These are phyloP conservation scores for Xylaria sp. DNA, from an alignment of 2,329 filamentous ascomycete species.

Conservation along the genomic window DNA sequence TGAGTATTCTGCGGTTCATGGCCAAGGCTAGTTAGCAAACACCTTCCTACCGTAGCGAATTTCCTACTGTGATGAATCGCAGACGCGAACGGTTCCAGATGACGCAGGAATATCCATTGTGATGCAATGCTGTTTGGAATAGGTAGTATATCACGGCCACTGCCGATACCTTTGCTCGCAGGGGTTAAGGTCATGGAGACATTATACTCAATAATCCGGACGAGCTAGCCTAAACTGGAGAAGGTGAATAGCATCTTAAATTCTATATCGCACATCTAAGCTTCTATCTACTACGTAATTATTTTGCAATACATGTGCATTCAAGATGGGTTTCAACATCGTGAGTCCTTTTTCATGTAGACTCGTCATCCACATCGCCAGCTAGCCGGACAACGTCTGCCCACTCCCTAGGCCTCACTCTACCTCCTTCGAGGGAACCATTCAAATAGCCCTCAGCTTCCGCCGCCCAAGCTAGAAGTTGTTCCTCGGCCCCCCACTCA, in stretches of 20 bases:
- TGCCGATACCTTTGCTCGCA: slow-evolving; percentile 17
- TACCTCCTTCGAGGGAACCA: slow-evolving; percentile 58
- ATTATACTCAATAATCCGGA: not conserved
- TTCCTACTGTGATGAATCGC: slow-evolving; percentile 8
- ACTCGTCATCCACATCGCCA: slow-evolving; percentile 14
- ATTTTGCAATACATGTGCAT: not conserved
- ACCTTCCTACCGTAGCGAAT: slow-evolving; percentile 30
- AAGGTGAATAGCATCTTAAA: not conserved
- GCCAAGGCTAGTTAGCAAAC: slow-evolving; percentile 7
- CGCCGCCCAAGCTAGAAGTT: slow-evolving; percentile 67
- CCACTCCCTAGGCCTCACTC: slow-evolving; percentile 65
- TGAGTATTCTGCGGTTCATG: slow-evolving; percentile 7
- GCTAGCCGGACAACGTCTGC: slow-evolving; percentile 63
- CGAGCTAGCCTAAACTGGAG: not conserved
- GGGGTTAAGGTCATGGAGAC: not conserved
- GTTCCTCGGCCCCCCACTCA: slow-evolving; percentile 74
- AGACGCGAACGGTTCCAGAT: slow-evolving; percentile 8
- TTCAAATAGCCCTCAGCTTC: slow-evolving; percentile 67
- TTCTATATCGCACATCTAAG: not conserved
- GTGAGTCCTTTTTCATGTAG: slow-evolving; percentile 10
- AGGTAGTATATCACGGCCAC: not conserved
- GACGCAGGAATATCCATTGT: slow-evolving; percentile 9
- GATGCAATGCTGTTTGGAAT: slow-evolving; percentile 13
- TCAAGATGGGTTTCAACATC: not conserved
- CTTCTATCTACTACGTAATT: not conserved